Evolutionary conservation across 2,329 filamentous ascomycete genomes (phyloP).

Genomic region (Hymenoscyphus fraxineus): DNA sequence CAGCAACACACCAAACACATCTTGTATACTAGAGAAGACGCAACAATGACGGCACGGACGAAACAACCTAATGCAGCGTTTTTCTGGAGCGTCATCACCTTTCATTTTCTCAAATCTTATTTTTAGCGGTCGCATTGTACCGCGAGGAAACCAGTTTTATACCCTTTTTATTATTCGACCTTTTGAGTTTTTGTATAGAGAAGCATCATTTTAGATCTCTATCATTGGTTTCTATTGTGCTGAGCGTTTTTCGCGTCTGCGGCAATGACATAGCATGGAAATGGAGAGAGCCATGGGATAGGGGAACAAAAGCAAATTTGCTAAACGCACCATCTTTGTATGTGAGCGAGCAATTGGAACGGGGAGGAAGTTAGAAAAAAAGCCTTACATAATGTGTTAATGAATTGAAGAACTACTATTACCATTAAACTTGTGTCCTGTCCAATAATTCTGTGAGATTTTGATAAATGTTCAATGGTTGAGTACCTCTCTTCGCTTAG

Average conservation of each 20-base stretch:
- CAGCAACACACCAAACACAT: neutral
- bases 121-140: neutral
- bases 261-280: neutral
- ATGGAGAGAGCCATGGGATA: neutral
- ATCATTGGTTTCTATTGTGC: neutral
- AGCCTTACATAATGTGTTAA: slow-evolving; percentile 8
- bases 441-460: neutral
- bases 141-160: slow-evolving; percentile 5
- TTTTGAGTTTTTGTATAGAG: neutral
- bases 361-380: neutral
- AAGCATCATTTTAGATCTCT: neutral
- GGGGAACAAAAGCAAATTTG: neutral
- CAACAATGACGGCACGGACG: slow-evolving; percentile 6
- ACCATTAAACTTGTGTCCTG: neutral
- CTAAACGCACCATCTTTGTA: slow-evolving; percentile 1
- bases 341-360: slow-evolving; percentile 6
- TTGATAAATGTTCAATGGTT: neutral
- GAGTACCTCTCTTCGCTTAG: neutral
- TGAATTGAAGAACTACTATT: slow-evolving; percentile 5
- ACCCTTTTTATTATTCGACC: slow-evolving; percentile 2
- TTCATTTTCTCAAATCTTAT: neutral
- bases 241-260: neutral
- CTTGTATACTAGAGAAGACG: slow-evolving; percentile 9
- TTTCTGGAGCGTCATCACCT: neutral
- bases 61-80: neutral